These are phyloP conservation scores for Solanum pinnatisectum DNA, from an alignment of 257 asterid species.

Conservation along the genomic window DNA sequence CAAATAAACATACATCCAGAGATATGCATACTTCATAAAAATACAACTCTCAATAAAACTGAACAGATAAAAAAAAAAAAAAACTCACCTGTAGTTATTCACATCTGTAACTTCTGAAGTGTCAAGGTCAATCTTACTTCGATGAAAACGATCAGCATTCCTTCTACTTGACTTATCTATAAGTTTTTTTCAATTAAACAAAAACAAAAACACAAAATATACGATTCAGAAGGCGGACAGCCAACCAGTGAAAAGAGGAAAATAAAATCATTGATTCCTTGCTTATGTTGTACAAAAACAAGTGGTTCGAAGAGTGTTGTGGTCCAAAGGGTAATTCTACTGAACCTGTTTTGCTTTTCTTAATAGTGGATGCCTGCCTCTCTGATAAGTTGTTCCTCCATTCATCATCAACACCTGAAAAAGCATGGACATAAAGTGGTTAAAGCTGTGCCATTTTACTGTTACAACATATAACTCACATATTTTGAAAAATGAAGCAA, in stretches of 20 bases:
- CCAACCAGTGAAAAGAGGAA: background rate
- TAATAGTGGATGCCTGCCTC: slow-evolving; percentile 73
- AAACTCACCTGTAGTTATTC: slow-evolving; percentile 45
- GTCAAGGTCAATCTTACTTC: slow-evolving; percentile 60
- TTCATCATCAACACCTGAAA: slow-evolving; percentile 93
- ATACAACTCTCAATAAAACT: background rate
- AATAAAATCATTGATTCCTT: background rate
- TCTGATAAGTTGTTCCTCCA: slow-evolving; percentile 75
- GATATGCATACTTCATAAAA: background rate
- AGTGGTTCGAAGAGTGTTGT: slow-evolving; percentile 17
- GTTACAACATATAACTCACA: slow-evolving; percentile 38
- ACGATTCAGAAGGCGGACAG: background rate
- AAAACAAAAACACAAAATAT: background rate
- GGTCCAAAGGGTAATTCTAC: slow-evolving; percentile 55
- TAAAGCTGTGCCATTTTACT: slow-evolving; percentile 44
- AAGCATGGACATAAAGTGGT: slow-evolving; percentile 32
- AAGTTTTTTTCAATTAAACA: background rate
- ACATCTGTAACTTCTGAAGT: slow-evolving; percentile 63
- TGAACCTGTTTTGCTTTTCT: slow-evolving; percentile 90
- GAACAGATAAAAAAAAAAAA: background rate
- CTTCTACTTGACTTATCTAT: slow-evolving; percentile 41
- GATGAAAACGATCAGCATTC: slow-evolving; percentile 34
- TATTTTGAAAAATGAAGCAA: slow-evolving; percentile 18
- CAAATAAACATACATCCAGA: background rate
- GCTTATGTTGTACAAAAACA: background rate